Evolutionary conservation across 2,329 filamentous ascomycete species (phyloP).

Genomic region (Rhexocercosporidium sp.): DNA sequence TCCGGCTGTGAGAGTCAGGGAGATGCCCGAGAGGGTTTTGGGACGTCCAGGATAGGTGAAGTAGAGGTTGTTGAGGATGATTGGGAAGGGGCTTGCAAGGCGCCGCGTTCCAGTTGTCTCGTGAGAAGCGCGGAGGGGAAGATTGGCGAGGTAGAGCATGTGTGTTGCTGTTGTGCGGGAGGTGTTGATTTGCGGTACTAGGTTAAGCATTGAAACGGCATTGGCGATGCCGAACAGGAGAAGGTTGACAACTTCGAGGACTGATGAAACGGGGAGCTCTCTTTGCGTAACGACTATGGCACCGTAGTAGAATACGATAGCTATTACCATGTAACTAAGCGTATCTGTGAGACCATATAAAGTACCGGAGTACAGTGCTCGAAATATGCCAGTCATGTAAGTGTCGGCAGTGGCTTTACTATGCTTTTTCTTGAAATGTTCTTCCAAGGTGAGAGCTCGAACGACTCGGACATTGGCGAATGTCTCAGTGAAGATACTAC

Average conservation of each 20-base stretch:
- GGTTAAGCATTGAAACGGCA: slow-evolving; percentile 69
- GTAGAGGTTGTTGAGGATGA: slow-evolving; percentile 60
- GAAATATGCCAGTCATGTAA: slow-evolving; percentile 65
- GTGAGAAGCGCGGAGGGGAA: slow-evolving; percentile 50
- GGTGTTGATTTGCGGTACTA: slow-evolving; percentile 80
- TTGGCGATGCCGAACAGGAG: slow-evolving; percentile 84
- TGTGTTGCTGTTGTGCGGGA: slow-evolving; percentile 74
- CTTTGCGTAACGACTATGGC: slow-evolving; percentile 62
- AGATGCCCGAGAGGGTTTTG: slow-evolving; percentile 66
- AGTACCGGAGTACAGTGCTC: slow-evolving; percentile 70
- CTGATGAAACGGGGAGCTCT: slow-evolving; percentile 56
- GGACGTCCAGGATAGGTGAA: slow-evolving; percentile 75
- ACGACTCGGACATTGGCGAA: slow-evolving; percentile 82
- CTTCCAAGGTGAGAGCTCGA: slow-evolving; percentile 74
- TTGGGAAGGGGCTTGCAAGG: slow-evolving; percentile 49
- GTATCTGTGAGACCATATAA: slow-evolving; percentile 82
- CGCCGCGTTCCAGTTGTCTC: slow-evolving; percentile 53
- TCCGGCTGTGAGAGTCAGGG: slow-evolving; percentile 65
- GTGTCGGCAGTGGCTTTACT: slow-evolving; percentile 54
- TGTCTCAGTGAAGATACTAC: slow-evolving; percentile 72
- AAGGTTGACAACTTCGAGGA: slow-evolving; percentile 79
- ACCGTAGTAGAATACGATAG: slow-evolving; percentile 85
- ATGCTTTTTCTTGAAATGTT: slow-evolving; percentile 71
- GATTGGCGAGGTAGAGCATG: slow-evolving; percentile 70
- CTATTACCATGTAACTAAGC: slow-evolving; percentile 72